These are phyloP conservation scores for Tetrahymena elliotti DNA, from an alignment of 73 alveolate genomes.

Conservation along the genomic window DNA sequence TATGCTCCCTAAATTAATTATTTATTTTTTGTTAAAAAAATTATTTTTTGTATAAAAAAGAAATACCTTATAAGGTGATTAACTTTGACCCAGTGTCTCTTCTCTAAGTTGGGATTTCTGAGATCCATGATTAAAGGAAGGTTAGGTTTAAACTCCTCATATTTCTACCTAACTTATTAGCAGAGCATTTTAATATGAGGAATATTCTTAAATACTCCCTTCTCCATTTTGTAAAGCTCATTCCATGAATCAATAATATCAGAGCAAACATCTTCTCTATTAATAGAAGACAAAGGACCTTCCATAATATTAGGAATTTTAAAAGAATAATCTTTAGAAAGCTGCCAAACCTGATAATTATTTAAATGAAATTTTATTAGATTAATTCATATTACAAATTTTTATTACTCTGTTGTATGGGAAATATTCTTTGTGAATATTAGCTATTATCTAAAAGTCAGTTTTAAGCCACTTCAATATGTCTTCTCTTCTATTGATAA, in stretches of 20 bases:
- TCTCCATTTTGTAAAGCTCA: conserved; percentile 56
- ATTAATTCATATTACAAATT: neutral
- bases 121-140: conserved; percentile 62
- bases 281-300: conserved; percentile 40
- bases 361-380: neutral
- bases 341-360: conserved; percentile 35
- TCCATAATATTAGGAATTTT: conserved; percentile 39
- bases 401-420: conserved; percentile 36
- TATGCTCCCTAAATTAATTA: neutral
- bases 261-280: conserved; percentile 36
- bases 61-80: neutral
- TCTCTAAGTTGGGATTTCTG: conserved; percentile 59
- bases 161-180: conserved; percentile 28
- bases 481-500: conserved; percentile 60
- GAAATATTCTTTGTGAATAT: conserved; percentile 40
- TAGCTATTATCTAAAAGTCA: conserved; percentile 53
- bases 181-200: conserved; percentile 38
- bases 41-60: no score
- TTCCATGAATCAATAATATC: conserved; percentile 62
- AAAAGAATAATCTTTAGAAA: conserved; percentile 35
- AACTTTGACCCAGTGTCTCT: conserved; percentile 61
- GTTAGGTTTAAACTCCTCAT: conserved; percentile 66
- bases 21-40: neutral
- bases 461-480: conserved; percentile 48
- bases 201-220: conserved; percentile 50